Percentiles rank a stretch among this genome's conserved stretches.
These are phyloP conservation scores for Ascochyta fabae DNA, from an alignment of 2,329 filamentous ascomycete genomes.

Conservation along the genomic window DNA sequence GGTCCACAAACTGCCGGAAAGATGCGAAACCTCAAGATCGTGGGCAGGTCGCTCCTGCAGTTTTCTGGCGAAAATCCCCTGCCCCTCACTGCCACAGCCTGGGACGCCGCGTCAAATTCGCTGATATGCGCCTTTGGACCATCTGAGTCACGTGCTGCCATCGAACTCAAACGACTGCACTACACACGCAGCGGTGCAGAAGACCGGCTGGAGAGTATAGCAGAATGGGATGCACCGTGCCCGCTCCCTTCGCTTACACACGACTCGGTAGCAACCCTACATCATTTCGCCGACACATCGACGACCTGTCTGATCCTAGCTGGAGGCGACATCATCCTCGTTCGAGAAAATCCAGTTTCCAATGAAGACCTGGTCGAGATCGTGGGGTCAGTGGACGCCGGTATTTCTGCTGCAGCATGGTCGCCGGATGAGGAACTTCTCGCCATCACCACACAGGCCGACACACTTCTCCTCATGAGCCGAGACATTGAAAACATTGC, in stretches of 20 bases:
- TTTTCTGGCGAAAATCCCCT: conserved; percentile 60
- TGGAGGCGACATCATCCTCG: conserved; percentile 87
- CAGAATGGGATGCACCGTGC: conserved; percentile 88
- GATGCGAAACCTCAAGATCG: conserved; percentile 90
- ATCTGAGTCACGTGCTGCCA: conserved; percentile 68
- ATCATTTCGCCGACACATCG: conserved; percentile 82
- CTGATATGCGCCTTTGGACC: conserved; percentile 87
- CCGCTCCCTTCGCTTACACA: conserved; percentile 75
- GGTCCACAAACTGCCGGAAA: conserved; percentile 7
- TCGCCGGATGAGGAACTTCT: conserved; percentile 94
- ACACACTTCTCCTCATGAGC: conserved; percentile 90
- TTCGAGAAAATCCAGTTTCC: conserved; percentile 72
- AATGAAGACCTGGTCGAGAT: conserved; percentile 89
- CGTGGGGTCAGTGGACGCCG: conserved; percentile 89
- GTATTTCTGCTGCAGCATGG: conserved; percentile 89
- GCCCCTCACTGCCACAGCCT: conserved; percentile 77
- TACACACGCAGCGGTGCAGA: conserved; percentile 52
- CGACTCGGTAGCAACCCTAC: conserved; percentile 79
- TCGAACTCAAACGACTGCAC: conserved; percentile 71
- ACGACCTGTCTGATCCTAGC: conserved; percentile 83
- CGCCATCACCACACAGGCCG: conserved; percentile 78
- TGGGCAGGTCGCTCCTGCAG: conserved; percentile 70
- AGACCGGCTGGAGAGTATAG: conserved; percentile 59
- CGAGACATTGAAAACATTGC: conserved; percentile 84
- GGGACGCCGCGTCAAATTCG: conserved; percentile 81